Evolutionary conservation across 495 filamentous ascomycete species (phyloP).

Genomic region (Cairneyella variabilis): DNA sequence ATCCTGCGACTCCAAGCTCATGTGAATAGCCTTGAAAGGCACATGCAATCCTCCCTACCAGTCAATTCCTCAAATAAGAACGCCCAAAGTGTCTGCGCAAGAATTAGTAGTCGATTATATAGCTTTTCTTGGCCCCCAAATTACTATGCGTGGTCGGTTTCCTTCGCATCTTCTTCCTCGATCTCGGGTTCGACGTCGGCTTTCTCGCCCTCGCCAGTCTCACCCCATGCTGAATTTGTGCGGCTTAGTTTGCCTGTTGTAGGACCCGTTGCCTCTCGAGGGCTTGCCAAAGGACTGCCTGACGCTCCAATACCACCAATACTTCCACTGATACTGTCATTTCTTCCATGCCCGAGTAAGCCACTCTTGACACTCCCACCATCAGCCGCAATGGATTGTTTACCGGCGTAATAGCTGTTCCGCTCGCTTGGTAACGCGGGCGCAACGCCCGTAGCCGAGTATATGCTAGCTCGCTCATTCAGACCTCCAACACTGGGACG

Average conservation of each 20-base stretch:
- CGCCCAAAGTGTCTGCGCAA: background rate
- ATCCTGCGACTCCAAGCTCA: conserved; percentile 2
- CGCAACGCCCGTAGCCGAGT: conserved; percentile 71
- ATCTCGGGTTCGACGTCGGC: conserved; percentile 6
- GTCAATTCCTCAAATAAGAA: background rate
- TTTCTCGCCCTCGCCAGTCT: conserved; percentile 11
- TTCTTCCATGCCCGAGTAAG: conserved; percentile 67
- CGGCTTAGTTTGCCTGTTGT: conserved; percentile 34
- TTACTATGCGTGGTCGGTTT: conserved; percentile 10
- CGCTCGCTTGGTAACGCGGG: conserved; percentile 66
- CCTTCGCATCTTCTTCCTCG: conserved; percentile 7
- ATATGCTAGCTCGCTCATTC: conserved; percentile 79
- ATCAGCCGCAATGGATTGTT: conserved; percentile 61
- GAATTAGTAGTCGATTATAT: background rate
- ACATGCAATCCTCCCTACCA: background rate
- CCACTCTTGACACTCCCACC: conserved; percentile 77
- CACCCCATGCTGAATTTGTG: conserved; percentile 48
- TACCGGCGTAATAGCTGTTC: conserved; percentile 73
- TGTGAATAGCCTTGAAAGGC: background rate
- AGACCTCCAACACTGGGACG: conserved; percentile 52
- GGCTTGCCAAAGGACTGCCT: conserved; percentile 54
- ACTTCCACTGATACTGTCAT: conserved; percentile 79
- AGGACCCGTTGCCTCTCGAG: conserved; percentile 11
- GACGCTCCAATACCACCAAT: conserved; percentile 50
- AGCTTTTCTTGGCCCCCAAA: background rate